Evolutionary conservation across 2,329 filamentous ascomycete species (phyloP).

Genomic region (Neopestalotiopsis sp.): DNA sequence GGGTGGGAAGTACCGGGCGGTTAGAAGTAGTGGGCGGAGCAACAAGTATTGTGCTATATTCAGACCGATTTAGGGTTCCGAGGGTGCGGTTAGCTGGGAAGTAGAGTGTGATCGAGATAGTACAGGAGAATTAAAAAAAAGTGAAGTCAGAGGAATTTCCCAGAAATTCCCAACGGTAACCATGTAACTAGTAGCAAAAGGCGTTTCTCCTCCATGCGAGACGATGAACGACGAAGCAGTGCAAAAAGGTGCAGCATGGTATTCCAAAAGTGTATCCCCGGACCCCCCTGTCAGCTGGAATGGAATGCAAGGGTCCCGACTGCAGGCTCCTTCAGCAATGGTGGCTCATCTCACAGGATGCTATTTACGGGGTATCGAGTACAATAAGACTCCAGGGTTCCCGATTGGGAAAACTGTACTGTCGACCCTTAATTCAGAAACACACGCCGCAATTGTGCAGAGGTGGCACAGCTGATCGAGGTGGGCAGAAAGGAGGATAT

Average conservation of each 20-base stretch:
- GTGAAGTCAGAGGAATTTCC: constrained; percentile 25
- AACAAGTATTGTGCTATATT: constrained; percentile 45
- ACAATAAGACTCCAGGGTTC: constrained; percentile 17
- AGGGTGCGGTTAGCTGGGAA: constrained; percentile 31
- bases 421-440: constrained; percentile 9
- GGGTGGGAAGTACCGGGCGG: constrained; percentile 39
- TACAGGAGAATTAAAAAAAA: constrained; percentile 25
- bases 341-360: constrained; percentile 17
- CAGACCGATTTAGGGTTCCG: constrained; percentile 37
- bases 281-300: constrained; percentile 30
- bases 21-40: constrained; percentile 37
- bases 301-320: constrained; percentile 25
- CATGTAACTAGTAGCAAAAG: constrained; percentile 24
- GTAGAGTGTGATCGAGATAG: constrained; percentile 15
- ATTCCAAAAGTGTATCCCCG: background rate
- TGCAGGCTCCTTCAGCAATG: constrained; percentile 15
- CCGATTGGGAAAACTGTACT: constrained; percentile 18
- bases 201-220: constrained; percentile 25
- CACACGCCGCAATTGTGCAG: constrained; percentile 5
- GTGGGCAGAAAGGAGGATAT: background rate
- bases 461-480: constrained; percentile 7
- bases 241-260: constrained; percentile 3
- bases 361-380: constrained; percentile 23
- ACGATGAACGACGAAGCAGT: background rate
- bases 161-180: constrained; percentile 17